phyloP scores from a whole-genome alignment of 2,329 filamentous ascomycete species.

The Xylaria sp. region DNA sequence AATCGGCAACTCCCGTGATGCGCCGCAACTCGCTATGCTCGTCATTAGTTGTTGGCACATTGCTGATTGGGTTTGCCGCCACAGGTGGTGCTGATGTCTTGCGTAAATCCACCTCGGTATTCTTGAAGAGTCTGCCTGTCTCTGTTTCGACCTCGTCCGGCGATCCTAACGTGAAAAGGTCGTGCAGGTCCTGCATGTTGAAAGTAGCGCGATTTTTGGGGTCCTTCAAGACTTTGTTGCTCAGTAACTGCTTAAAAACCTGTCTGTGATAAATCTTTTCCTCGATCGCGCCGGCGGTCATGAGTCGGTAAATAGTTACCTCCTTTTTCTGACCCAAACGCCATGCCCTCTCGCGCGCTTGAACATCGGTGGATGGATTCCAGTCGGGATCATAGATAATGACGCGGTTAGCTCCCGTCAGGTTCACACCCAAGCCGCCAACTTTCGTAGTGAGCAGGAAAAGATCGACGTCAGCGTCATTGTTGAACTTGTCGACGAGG shows the following conservation, averaged over 20 bases:
- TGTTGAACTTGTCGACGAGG: slow-evolving; percentile 91
- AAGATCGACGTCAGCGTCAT: slow-evolving; percentile 69
- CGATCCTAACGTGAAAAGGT: slow-evolving; percentile 76
- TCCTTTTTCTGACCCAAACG: slow-evolving; percentile 89
- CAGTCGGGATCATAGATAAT: slow-evolving; percentile 99
- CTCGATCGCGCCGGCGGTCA: slow-evolving; percentile 96
- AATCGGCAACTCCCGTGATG: slow-evolving; percentile 32
- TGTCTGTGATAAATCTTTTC: slow-evolving; percentile 99
- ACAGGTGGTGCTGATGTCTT: slow-evolving; percentile 24
- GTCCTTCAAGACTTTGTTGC: slow-evolving; percentile 92
- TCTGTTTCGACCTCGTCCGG: slow-evolving; percentile 67
- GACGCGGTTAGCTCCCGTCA: slow-evolving; percentile 90
- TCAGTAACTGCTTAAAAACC: slow-evolving; percentile 96
- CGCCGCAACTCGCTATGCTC: slow-evolving; percentile 31
- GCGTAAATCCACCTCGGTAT: slow-evolving; percentile 69
- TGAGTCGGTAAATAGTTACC: slow-evolving; percentile 93
- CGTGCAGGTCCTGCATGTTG: slow-evolving; percentile 82
- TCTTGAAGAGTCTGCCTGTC: slow-evolving; percentile 79
- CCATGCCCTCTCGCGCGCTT: slow-evolving; percentile 94
- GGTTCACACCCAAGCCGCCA: slow-evolving; percentile 85
- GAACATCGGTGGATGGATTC: slow-evolving; percentile 95
- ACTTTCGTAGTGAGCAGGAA: slow-evolving; percentile 95
- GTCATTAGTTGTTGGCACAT: slow-evolving; percentile 20
- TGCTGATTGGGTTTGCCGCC: slow-evolving; percentile 12
- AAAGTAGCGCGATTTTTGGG: slow-evolving; percentile 91